phyloP scores from a whole-genome alignment of 352 stramenopile species.

The Pythium brachiatum region DNA sequence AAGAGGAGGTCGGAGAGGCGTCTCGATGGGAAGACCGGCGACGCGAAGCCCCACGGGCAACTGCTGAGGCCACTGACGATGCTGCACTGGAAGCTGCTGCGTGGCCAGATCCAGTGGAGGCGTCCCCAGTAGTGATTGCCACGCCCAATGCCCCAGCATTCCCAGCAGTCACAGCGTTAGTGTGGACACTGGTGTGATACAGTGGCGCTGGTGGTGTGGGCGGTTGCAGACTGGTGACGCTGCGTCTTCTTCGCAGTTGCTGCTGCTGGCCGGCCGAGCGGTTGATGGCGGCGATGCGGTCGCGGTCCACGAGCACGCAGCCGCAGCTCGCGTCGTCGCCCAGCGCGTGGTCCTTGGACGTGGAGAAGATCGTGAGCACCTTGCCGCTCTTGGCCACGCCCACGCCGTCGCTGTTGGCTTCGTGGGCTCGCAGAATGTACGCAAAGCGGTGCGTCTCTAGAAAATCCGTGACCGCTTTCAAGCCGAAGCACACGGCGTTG shows the following conservation, averaged over 20 bases:
- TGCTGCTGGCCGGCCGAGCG: slow-evolving; percentile 26
- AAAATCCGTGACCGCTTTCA: slow-evolving; percentile 59
- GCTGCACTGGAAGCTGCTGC: not conserved
- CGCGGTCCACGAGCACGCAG: slow-evolving; percentile 66
- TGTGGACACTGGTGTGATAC: not conserved
- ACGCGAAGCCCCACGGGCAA: not conserved
- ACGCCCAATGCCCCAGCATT: not conserved
- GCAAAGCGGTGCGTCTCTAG: slow-evolving; percentile 50
- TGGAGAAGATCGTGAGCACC: slow-evolving; percentile 72
- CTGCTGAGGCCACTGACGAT: not conserved
- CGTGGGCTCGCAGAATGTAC: slow-evolving; percentile 73
- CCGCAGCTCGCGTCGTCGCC: slow-evolving; percentile 56
- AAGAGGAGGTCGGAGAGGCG: not conserved
- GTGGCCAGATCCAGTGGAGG: not conserved
- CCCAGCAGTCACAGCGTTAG: not conserved
- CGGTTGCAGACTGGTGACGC: slow-evolving; percentile 16
- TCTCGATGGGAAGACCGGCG: slow-evolving; percentile 8
- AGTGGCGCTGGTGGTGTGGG: not conserved
- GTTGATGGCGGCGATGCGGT: slow-evolving; percentile 59
- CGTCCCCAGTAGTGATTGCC: not conserved
- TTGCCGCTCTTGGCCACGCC: slow-evolving; percentile 47
- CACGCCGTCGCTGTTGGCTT: slow-evolving; percentile 84
- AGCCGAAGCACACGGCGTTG: slow-evolving; percentile 74
- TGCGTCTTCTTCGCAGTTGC: slow-evolving; percentile 35
- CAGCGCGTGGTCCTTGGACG: slow-evolving; percentile 68